Evolutionary conservation across 106 monocot genomes (phyloP).

Genomic region (Ottelia alismoides): DNA sequence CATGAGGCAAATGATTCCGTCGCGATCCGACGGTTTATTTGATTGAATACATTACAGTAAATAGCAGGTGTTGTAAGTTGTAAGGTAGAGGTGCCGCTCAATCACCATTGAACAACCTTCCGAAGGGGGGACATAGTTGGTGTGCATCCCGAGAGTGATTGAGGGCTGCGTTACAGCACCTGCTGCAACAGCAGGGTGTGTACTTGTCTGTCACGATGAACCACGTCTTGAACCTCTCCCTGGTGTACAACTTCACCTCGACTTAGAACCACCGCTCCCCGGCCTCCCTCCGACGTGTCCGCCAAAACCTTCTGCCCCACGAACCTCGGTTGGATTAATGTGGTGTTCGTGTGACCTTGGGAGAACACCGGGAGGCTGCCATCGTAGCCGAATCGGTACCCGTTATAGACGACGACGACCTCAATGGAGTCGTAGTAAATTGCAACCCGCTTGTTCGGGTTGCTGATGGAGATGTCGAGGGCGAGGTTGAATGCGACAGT

Average conservation of each 20-base stretch:
- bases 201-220: constrained; percentile 17
- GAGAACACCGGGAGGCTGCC: constrained; percentile 26
- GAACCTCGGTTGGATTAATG: constrained; percentile 24
- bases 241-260: constrained; percentile 1
- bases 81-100: too few relatives aligned
- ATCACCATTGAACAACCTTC: too few relatives aligned
- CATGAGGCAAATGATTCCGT: too few relatives aligned
- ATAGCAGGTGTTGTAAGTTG: too few relatives aligned
- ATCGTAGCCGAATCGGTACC: constrained; percentile 7
- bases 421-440: constrained; percentile 63
- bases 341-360: constrained; percentile 66
- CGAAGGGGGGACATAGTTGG: too few relatives aligned
- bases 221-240: constrained; percentile 21
- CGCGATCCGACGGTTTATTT: too few relatives aligned
- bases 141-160: too few relatives aligned
- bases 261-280: constrained; percentile 14
- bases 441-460: constrained; percentile 55
- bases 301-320: constrained; percentile 11
- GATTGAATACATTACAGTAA: too few relatives aligned
- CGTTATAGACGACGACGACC: constrained; percentile 33
- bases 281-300: constrained; percentile 6
- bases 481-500: constrained; percentile 39
- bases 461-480: constrained; percentile 40
- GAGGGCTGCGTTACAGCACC: too few relatives aligned
- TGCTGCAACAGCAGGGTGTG: too few relatives aligned